Evolutionary conservation across 352 stramenopile genomes (phyloP).

Genomic region (Phytophthora pisi): DNA sequence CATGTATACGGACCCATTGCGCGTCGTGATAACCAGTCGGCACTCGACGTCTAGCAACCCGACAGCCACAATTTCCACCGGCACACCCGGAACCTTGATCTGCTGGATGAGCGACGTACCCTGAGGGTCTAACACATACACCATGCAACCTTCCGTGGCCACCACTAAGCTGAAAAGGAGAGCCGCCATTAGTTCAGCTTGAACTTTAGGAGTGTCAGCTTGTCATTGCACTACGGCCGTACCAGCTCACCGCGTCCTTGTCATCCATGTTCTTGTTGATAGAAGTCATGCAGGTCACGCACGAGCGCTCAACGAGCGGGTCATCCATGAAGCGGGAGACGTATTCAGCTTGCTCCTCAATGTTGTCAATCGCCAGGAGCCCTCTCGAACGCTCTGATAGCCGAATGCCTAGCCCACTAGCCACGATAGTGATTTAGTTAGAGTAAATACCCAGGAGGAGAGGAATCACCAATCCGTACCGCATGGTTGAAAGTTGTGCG

Average conservation of each 20-base stretch:
- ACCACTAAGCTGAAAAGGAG: constrained; percentile 70
- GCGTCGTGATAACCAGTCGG: constrained; percentile 85
- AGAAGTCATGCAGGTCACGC: constrained; percentile 89
- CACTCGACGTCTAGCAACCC: constrained; percentile 86
- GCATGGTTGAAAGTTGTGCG: constrained; percentile 66
- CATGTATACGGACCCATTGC: constrained; percentile 87
- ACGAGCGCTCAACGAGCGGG: constrained; percentile 66
- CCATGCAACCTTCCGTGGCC: constrained; percentile 82
- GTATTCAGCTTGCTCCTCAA: constrained; percentile 84
- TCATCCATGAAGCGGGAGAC: constrained; percentile 85
- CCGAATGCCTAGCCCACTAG: constrained; percentile 63
- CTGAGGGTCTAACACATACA: constrained; percentile 79
- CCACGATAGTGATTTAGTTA: not conserved
- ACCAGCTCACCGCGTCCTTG: constrained; percentile 78
- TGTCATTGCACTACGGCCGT: not conserved
- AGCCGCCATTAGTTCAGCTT: constrained; percentile 1
- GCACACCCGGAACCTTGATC: constrained; percentile 68
- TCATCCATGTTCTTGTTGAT: constrained; percentile 92
- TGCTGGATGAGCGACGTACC: constrained; percentile 76
- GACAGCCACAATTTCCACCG: constrained; percentile 77
- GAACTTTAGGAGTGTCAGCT: not conserved
- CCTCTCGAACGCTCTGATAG: constrained; percentile 74
- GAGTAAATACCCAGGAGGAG: not conserved
- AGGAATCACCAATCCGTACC: constrained; percentile 27
- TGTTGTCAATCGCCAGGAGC: constrained; percentile 81